A percentile compares a stretch with the other conserved stretches of the same genome.
phyloP scores from a whole-genome alignment of 2,329 filamentous ascomycete species.

The Aspergillus neotritici region DNA sequence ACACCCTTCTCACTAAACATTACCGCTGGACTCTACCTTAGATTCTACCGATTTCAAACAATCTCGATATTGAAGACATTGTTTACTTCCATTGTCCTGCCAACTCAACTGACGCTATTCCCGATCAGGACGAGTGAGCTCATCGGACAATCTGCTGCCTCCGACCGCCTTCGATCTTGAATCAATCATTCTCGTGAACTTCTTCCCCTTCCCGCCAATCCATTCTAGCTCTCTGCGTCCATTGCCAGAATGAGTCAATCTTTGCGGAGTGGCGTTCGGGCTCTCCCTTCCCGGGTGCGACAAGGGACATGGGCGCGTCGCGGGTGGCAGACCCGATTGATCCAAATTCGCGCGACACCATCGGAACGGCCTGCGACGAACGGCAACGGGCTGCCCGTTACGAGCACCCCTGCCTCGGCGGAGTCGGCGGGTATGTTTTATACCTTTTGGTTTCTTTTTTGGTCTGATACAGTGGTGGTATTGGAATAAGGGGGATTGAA shows the following conservation, averaged over 20 bases:
- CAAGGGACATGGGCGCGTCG: slow-evolving; percentile 18
- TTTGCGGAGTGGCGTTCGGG: slow-evolving; percentile 31
- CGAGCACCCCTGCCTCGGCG: slow-evolving; percentile 34
- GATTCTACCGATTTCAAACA: too few species aligned
- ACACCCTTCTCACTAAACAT: too few species aligned
- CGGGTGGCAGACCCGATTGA: slow-evolving; percentile 28
- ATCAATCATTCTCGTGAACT: too few species aligned
- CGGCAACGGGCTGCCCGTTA: slow-evolving; percentile 34
- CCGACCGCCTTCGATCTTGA: slow-evolving; percentile 2
- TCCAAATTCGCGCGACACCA: slow-evolving; percentile 42
- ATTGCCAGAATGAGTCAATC: slow-evolving; percentile 30
- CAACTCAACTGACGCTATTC: slow-evolving; percentile 16
- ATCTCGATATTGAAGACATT: neutral
- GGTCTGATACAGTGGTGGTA: too few species aligned
- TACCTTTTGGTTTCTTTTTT: neutral
- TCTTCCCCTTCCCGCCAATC: neutral
- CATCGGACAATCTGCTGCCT: slow-evolving; percentile 5
- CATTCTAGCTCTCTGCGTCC: slow-evolving; percentile 4
- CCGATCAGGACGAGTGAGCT: slow-evolving; percentile 14
- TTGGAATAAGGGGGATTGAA: too few species aligned
- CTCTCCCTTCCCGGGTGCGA: slow-evolving; percentile 23
- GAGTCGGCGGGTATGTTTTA: slow-evolving; percentile 37
- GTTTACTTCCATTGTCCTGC: neutral
- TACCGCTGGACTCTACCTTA: too few species aligned
- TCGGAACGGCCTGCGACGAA: slow-evolving; percentile 33